A percentile compares a stretch with the other conserved stretches of the same genome.
Evolutionary conservation across 768 basidiomycete species (phyloP).

Genomic region (Mycena vitilis): DNA sequence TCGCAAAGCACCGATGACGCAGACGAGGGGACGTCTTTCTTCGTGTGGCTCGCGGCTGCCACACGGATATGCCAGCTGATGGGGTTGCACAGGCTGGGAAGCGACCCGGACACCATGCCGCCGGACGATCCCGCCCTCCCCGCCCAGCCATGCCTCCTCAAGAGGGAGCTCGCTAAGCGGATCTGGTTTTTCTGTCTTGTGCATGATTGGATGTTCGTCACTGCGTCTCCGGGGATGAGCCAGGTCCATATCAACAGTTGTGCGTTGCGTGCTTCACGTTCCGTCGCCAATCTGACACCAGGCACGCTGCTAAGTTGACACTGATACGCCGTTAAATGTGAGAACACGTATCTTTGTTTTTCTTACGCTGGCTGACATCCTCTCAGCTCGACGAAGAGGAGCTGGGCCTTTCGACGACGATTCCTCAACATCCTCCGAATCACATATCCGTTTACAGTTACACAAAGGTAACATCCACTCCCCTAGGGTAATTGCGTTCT

Average conservation of each 20-base stretch:
- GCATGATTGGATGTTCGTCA: constrained; percentile 24
- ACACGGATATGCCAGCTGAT: constrained; percentile 21
- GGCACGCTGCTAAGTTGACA: not conserved
- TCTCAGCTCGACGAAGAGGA: constrained; percentile 19
- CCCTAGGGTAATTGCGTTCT: not conserved
- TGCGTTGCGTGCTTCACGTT: not conserved
- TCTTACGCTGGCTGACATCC: not conserved
- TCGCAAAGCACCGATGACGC: constrained; percentile 19
- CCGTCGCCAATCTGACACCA: not conserved
- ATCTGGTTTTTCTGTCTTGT: constrained; percentile 17
- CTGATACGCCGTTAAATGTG: constrained; percentile 19
- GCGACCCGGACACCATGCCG: constrained; percentile 24
- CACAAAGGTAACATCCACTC: constrained; percentile 8
- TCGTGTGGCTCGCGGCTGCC: constrained; percentile 18
- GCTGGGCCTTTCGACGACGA: constrained; percentile 3
- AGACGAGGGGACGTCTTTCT: constrained; percentile 19
- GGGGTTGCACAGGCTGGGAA: constrained; percentile 17
- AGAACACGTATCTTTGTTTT: not conserved
- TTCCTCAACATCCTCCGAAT: constrained; percentile 15
- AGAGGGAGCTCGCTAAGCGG: constrained; percentile 19
- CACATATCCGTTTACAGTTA: constrained; percentile 22
- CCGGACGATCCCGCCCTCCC: constrained; percentile 16
- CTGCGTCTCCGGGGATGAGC: constrained; percentile 19
- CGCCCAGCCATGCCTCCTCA: constrained; percentile 16
- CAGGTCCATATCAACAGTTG: constrained; percentile 23